Conservation (phyloP, 495 filamentous ascomycete species). For the Annulohypoxylon bovei region DNA sequence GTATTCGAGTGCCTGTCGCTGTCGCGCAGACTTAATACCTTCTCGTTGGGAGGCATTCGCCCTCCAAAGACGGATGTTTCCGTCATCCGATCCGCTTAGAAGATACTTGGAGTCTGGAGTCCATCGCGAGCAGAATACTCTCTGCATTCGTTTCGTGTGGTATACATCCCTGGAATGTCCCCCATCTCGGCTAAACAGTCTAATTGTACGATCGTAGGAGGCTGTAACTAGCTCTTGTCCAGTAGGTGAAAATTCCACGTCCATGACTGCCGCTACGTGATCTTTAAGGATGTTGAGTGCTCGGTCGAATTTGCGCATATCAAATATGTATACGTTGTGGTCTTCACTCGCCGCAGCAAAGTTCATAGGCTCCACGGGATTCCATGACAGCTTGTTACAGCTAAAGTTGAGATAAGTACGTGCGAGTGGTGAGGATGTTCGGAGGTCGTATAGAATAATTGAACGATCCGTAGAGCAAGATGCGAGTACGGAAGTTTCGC, state of each 20-base stretch:
- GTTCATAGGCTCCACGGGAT: conserved; percentile 95
- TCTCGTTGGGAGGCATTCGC: conserved; percentile 85
- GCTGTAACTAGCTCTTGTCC: conserved; percentile 93
- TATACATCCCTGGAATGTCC: conserved; percentile 94
- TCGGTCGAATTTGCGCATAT: conserved; percentile 85
- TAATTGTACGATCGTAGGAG: conserved; percentile 74
- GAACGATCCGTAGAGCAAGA: conserved; percentile 85
- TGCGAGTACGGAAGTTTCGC: conserved; percentile 88
- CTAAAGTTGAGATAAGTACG: conserved; percentile 82
- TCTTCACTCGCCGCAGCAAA: conserved; percentile 80
- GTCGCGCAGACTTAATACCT: conserved; percentile 83
- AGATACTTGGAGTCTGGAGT: conserved; percentile 90
- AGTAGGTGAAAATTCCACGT: conserved; percentile 93
- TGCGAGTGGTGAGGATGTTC: conserved; percentile 83
- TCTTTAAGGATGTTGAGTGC: conserved; percentile 93
- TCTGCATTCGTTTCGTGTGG: conserved; percentile 97
- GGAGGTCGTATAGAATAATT: conserved; percentile 84
- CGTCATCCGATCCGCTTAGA: conserved; percentile 79
- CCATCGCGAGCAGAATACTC: conserved; percentile 86
- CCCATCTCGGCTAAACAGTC: conserved; percentile 79
- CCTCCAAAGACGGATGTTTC: conserved; percentile 93
- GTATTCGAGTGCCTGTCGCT: conserved; percentile 90
- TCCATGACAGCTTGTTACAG: conserved; percentile 89
- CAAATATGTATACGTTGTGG: conserved; percentile 74
- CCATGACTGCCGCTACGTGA: conserved; percentile 96